phyloP scores from a whole-genome alignment of 2,329 filamentous ascomycete species.

The Golovinomyces cichoracearum region DNA sequence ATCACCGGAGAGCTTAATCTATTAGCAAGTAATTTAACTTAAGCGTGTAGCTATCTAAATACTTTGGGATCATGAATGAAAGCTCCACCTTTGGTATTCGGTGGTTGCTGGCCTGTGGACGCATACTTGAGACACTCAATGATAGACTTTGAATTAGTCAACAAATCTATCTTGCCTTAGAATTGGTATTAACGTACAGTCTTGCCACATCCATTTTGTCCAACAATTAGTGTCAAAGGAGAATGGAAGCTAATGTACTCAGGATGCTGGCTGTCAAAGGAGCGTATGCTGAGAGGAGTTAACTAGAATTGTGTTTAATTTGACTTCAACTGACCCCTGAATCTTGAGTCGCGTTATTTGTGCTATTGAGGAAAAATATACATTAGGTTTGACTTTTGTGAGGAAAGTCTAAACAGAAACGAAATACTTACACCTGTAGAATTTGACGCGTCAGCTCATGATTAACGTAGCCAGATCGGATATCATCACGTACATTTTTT shows the following conservation, averaged over 20 bases:
- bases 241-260: conserved; percentile 73
- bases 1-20: conserved; percentile 41
- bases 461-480: neutral
- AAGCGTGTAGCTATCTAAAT: conserved; percentile 4
- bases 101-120: conserved; percentile 76
- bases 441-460: neutral
- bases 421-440: neutral
- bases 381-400: neutral
- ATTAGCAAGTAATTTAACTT: conserved; percentile 4
- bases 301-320: neutral
- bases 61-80: conserved; percentile 96
- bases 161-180: neutral
- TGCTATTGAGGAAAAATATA: neutral
- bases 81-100: conserved; percentile 65
- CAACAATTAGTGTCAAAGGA: conserved; percentile 85
- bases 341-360: conserved; percentile 2
- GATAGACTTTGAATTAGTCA: conserved; percentile 34
- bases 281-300: conserved; percentile 34
- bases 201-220: conserved; percentile 91
- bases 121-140: conserved; percentile 98
- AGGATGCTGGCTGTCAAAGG: conserved; percentile 49
- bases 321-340: neutral
- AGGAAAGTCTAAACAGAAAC: neutral
- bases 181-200: conserved; percentile 24
- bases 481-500: neutral